These are phyloP conservation scores for Fraxinus pennsylvanica DNA, from an alignment of 257 asterid species.

Conservation along the genomic window DNA sequence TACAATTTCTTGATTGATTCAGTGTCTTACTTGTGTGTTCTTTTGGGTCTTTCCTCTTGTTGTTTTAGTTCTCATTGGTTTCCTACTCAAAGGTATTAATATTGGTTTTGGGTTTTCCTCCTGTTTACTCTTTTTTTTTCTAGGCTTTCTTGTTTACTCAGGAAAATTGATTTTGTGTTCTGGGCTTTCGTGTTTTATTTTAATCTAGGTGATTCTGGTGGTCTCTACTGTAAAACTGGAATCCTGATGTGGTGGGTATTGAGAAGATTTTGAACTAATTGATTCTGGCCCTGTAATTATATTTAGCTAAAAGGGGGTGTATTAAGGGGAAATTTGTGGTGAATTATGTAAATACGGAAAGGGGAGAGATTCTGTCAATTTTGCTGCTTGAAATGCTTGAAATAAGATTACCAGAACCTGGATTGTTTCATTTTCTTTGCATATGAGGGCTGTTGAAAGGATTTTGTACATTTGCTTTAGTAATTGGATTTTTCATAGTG, in stretches of 20 bases:
- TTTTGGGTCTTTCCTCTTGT: background rate
- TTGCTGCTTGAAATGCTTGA: background rate
- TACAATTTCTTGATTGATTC: conserved; percentile 4
- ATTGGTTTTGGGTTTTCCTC: conserved; percentile 35
- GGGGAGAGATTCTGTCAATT: too few species aligned
- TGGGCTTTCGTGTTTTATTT: background rate
- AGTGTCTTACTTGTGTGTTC: background rate
- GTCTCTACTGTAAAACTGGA: background rate
- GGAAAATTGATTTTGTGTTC: background rate
- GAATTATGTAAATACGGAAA: too few species aligned
- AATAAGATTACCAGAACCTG: background rate
- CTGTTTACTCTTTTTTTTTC: background rate
- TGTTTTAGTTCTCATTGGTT: conserved; percentile 19
- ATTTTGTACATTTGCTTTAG: background rate
- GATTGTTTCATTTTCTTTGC: background rate
- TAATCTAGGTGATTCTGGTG: background rate
- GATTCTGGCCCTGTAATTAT: too few species aligned
- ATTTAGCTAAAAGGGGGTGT: too few species aligned
- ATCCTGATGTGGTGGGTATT: too few species aligned
- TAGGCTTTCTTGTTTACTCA: background rate
- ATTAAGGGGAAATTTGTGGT: too few species aligned
- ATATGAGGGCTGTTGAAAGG: background rate
- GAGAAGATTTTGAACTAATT: too few species aligned
- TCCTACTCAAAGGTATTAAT: conserved; percentile 19
- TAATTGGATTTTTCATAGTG: too few species aligned